Conservation (phyloP, 176 grass and related monocot genomes). For the Triticum timopheevii region DNA sequence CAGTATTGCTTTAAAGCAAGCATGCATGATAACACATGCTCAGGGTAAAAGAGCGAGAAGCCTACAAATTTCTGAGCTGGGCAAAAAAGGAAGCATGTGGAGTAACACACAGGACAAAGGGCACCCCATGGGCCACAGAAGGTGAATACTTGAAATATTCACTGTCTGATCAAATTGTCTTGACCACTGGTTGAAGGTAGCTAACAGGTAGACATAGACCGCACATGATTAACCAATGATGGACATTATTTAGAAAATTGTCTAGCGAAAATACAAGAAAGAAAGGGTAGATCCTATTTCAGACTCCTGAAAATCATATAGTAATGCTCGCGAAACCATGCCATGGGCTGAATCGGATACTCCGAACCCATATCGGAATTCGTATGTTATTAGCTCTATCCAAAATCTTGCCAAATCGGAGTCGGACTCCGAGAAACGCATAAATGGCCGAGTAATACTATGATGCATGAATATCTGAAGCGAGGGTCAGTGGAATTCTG, state of each 20-base stretch:
- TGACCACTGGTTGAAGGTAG: background rate
- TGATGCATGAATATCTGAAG: background rate
- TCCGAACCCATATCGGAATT: background rate
- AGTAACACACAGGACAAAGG: background rate
- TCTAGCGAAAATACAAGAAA: background rate
- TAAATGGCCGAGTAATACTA: background rate
- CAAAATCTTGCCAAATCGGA: background rate
- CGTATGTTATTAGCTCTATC: background rate
- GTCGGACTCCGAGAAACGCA: background rate
- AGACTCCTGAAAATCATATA: background rate
- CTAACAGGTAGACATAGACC: background rate
- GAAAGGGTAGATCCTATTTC: background rate
- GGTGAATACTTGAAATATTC: background rate
- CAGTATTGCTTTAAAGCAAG: conserved; percentile 14
- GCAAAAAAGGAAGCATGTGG: background rate
- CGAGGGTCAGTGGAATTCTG: background rate
- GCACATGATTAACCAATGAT: background rate
- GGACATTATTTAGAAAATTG: background rate
- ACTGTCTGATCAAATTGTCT: background rate
- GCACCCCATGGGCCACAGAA: background rate
- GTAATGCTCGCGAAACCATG: background rate
- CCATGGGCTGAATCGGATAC: background rate
- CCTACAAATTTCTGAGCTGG: background rate
- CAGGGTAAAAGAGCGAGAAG: background rate
- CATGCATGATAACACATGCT: background rate